Base-by-base conservation (phyloP, 2,329 filamentous ascomycete species). In the Botrytis paeoniae region DNA sequence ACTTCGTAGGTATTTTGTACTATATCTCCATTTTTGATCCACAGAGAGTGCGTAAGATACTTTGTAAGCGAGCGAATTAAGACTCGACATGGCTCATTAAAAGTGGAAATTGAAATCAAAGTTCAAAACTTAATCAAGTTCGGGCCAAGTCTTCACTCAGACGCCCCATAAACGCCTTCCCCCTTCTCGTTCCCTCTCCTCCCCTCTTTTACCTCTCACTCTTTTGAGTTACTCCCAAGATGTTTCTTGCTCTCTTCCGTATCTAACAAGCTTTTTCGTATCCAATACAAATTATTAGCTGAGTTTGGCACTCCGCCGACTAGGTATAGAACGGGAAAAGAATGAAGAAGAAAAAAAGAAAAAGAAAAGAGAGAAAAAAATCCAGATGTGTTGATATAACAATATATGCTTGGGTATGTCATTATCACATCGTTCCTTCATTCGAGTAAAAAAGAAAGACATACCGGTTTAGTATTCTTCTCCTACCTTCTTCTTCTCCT, bases 1-100 rank as follows among this genome's bases (percentile, higher is more conserved):
- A n/a, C 5, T n/a, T n/a, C n/a, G n/a, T n/a, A n/a, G n/a, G 2
- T n/a, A 14, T 54, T 51, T 51, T 10, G 45, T 48, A 48, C 22
- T 29, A 3, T 29, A 8, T 16, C 14, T 39, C 60, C 35, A 62
- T 18, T 62, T 61, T 59, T 59, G 60, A 37, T 39, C 35, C 60
- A 62, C 35, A 62, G 37, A 57, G 35, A 62, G 37, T 39, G 60
- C 60, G 60, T 62, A 62, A 62, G 60, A 62, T 41, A 62, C 8
- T 41, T 29, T 18, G 0, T 3, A 16, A 57, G n/a, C n/a, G 51
- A 29, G 14, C 51, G n/a, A 57, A 57, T 57, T n/a, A 57, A 0
- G 4, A 1, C n/a, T 29, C 14, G 14, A 3, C 0, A 18, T 16
- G 1, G 12, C 1, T 4, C 25, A 29, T n/a, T n/a, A 54, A 54